Conservation (phyloP, 78 protist species). For the Pigoraptor vietnamica region DNA sequence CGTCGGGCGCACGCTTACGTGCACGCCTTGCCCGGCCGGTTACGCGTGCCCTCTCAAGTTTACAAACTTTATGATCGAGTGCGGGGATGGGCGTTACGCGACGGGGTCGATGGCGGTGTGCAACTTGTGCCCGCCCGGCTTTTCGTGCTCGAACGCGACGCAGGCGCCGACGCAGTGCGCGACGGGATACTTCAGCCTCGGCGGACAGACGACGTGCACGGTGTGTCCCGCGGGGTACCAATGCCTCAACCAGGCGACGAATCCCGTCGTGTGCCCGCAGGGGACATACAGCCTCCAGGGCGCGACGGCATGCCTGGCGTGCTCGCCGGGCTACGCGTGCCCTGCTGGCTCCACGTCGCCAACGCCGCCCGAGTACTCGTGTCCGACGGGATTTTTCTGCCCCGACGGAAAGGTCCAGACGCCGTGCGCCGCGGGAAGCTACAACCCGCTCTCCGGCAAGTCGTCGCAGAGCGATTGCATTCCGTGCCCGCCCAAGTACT, state of each 20-base stretch:
- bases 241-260: not conserved
- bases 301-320: not conserved
- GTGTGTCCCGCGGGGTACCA: not conserved
- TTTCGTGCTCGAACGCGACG: not conserved
- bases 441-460: not conserved
- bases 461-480: not conserved
- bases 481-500: constrained; percentile 19
- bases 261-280: constrained; percentile 2
- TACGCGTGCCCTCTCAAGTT: not conserved
- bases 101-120: not conserved
- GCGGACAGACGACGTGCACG: not conserved
- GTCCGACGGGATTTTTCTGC: not conserved
- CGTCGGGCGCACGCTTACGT: not conserved
- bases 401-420: not conserved
- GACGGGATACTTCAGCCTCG: not conserved
- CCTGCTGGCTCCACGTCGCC: not conserved
- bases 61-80: not conserved
- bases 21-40: not conserved
- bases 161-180: not conserved
- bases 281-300: not conserved
- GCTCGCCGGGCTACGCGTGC: constrained; percentile 22
- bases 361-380: not conserved
- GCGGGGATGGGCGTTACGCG: not conserved
- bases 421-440: constrained; percentile 30
- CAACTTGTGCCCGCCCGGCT: not conserved